Evolutionary conservation across 106 monocot genomes (phyloP), one percentile per base, ranked within the genome.

Genomic region (Dendrobium catenatum): DNA sequence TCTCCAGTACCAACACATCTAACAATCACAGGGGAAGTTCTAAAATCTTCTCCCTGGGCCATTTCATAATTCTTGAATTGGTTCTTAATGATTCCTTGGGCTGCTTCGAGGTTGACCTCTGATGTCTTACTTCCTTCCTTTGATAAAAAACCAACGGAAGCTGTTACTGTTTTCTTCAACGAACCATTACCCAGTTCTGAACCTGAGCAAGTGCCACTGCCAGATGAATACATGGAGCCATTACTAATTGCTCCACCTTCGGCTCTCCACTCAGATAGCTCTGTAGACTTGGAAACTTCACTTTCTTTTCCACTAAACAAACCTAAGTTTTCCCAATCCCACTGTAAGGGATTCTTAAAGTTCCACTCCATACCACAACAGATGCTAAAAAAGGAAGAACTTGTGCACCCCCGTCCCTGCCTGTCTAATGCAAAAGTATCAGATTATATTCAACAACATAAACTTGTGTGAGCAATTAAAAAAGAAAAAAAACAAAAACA

Each of bases 271-370:
- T 33, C 83, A 9, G 59, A 18, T 41, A 61, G 42, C 20, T 54
- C 78, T n/a, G 22, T 43, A 4, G 24, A 33, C 3, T 13, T 75
- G 29, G 58, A 73, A 78, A 49, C 24, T 37, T 82, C 85, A 43
- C 41, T 26, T 16, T 33, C 73, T 26, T 73, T 87, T 18, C 74
- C 80, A 73, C 22, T 24, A 43, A 84, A 72, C 51, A 81, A 80
- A 44, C 31, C 86, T 42, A 74, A 76, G 22, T 76, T 80, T 20
- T 85, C 91, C 91, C 86, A 89, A 51, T 89, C 91, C 91, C 88
- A 88, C 42, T 41, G 85, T 43, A 78, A 80, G 49, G 86, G 72
- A 66, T 85, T 73, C 79, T 78, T 86, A 42, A 54, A n/a, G 49
- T 84, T 83, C 88, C 88, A 90, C 55, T 90, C 88, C 90, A 87